A percentile compares a stretch with the other conserved stretches of the same genome.
These are phyloP conservation scores for Termitomyces sp. DNA, from an alignment of 768 basidiomycete species.

Conservation along the genomic window DNA sequence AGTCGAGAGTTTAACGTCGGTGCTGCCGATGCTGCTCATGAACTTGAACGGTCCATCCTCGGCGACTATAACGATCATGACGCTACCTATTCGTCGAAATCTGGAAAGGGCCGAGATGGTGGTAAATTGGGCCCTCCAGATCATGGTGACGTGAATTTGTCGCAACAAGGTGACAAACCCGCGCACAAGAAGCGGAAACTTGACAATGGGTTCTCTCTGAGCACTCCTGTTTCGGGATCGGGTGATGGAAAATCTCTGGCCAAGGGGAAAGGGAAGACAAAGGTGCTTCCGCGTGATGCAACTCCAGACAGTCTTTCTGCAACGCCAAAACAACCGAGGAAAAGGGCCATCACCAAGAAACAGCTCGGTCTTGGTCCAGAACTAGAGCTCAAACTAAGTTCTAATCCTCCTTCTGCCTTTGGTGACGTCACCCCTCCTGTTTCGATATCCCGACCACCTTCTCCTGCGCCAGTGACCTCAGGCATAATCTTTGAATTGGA, in stretches of 20 bases:
- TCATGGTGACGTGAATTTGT: slow-evolving; percentile 52
- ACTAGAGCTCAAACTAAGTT: slow-evolving; percentile 46
- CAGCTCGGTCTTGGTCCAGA: slow-evolving; percentile 51
- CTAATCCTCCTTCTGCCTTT: slow-evolving; percentile 54
- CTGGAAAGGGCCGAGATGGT: slow-evolving; percentile 44
- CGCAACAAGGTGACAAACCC: slow-evolving; percentile 33
- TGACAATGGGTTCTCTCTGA: slow-evolving; percentile 44
- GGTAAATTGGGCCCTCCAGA: slow-evolving; percentile 58
- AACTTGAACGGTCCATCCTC: slow-evolving; percentile 55
- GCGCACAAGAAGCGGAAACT: slow-evolving; percentile 64
- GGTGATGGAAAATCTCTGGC: slow-evolving; percentile 26
- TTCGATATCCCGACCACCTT: slow-evolving; percentile 64
- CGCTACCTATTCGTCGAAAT: slow-evolving; percentile 26
- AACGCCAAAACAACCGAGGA: slow-evolving; percentile 53
- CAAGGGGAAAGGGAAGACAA: slow-evolving; percentile 57
- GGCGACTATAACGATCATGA: slow-evolving; percentile 29
- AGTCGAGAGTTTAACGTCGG: slow-evolving; percentile 32
- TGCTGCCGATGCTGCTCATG: slow-evolving; percentile 57
- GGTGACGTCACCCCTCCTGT: slow-evolving; percentile 65
- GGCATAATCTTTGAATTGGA: slow-evolving; percentile 72
- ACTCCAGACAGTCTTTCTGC: slow-evolving; percentile 58
- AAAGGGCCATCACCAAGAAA: slow-evolving; percentile 60
- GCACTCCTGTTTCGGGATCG: slow-evolving; percentile 21
- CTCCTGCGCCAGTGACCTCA: slow-evolving; percentile 58
- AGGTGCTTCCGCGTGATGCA: slow-evolving; percentile 47